Evolutionary conservation across 257 asterid species (phyloP).

Genomic region (Ophiorrhiza pumila): DNA sequence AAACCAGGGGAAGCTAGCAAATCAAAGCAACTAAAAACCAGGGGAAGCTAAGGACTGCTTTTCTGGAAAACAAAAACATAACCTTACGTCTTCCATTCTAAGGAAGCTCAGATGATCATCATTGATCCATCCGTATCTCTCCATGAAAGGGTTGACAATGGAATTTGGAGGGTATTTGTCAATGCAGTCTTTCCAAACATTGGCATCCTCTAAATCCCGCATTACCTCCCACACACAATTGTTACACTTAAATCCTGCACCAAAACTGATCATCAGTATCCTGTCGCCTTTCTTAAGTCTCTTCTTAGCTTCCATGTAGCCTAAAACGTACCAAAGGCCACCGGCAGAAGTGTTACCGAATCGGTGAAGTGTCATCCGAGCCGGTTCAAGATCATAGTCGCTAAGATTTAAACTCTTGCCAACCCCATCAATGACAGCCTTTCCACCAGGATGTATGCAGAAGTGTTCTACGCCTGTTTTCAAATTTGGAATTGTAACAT

Average conservation of each 20-base stretch:
- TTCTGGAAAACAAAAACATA: not conserved
- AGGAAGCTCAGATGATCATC: constrained; percentile 36
- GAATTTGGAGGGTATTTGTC: constrained; percentile 32
- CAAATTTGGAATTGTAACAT: constrained; percentile 26
- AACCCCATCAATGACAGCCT: constrained; percentile 58
- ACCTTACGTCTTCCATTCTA: constrained; percentile 6
- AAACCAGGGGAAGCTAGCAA: no score
- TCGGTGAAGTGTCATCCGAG: constrained; percentile 57
- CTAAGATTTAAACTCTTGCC: constrained; percentile 37
- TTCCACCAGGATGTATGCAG: constrained; percentile 65
- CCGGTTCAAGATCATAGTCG: constrained; percentile 53
- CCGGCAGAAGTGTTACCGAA: constrained; percentile 64
- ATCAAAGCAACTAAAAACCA: not conserved
- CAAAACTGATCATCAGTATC: constrained; percentile 48
- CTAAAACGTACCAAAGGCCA: constrained; percentile 56
- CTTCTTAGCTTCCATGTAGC: constrained; percentile 66
- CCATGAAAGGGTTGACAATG: constrained; percentile 34
- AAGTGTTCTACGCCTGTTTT: constrained; percentile 49
- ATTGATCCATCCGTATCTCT: constrained; percentile 45
- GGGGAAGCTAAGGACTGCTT: not conserved
- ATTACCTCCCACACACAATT: constrained; percentile 53
- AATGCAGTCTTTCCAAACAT: constrained; percentile 50
- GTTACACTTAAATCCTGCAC: constrained; percentile 63
- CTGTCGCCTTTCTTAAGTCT: constrained; percentile 54
- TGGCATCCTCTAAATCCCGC: constrained; percentile 35